Conservation (phyloP, 768 basidiomycete genomes). For the Boletus subparvulus region DNA sequence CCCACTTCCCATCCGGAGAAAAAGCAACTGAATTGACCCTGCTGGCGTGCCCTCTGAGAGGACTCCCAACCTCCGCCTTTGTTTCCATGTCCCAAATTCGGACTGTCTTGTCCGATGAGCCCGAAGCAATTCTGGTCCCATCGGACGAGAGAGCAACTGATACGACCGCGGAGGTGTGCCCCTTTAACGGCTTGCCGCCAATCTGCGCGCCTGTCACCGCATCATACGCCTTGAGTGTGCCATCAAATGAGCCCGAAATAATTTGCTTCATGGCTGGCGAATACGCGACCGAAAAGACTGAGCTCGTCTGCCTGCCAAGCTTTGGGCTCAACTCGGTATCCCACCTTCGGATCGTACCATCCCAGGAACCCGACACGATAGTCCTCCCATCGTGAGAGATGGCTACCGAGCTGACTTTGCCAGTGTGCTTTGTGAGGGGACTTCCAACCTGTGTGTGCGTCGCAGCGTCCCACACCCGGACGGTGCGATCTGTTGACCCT, state of each 20-base stretch:
- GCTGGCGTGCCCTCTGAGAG: neutral
- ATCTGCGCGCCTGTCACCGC: neutral
- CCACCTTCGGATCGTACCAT: neutral
- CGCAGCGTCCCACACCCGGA: neutral
- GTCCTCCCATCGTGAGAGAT: neutral
- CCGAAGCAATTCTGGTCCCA: neutral
- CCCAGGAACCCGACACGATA: neutral
- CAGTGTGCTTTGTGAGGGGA: neutral
- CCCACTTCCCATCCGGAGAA: neutral
- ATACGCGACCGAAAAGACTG: neutral
- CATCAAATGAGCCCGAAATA: neutral
- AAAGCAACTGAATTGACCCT: constrained; percentile 1
- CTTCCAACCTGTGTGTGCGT: neutral
- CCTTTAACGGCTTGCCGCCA: neutral
- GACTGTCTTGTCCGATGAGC: neutral
- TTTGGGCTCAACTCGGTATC: neutral
- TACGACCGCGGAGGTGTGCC: neutral
- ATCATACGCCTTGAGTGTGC: neutral
- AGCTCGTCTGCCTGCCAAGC: neutral
- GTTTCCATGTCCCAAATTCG: constrained; percentile 1
- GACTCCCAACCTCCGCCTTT: neutral
- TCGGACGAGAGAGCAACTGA: constrained; percentile 6
- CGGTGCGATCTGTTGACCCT: neutral
- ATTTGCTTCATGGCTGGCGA: neutral
- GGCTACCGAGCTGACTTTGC: neutral